phyloP scores from a whole-genome alignment of 2,329 filamentous ascomycete genomes.

The Cryphonectria nitschkei region DNA sequence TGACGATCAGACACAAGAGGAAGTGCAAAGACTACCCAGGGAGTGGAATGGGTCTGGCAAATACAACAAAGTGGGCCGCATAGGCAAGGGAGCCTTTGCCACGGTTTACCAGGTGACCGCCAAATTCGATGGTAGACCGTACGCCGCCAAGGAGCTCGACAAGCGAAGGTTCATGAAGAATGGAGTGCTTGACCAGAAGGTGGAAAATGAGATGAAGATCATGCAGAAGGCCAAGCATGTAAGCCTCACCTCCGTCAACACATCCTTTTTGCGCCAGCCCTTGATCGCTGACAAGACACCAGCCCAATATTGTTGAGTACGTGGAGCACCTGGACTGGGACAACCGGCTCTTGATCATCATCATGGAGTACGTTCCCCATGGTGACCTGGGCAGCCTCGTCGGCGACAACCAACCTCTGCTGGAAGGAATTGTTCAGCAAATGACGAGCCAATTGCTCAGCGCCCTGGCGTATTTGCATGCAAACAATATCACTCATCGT shows the following conservation, averaged over 20 bases:
- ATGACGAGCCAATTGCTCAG: constrained; percentile 79
- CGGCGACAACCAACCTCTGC: constrained; percentile 60
- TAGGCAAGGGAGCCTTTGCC: constrained; percentile 95
- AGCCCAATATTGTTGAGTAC: constrained; percentile 90
- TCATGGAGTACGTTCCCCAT: constrained; percentile 88
- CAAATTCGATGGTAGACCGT: constrained; percentile 80
- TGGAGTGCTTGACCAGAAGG: constrained; percentile 83
- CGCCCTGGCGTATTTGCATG: constrained; percentile 85
- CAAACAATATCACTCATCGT: constrained; percentile 90
- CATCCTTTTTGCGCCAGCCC: neutral
- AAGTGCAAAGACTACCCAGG: constrained; percentile 48
- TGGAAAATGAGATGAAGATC: constrained; percentile 96
- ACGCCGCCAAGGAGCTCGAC: constrained; percentile 92
- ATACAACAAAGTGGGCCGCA: constrained; percentile 80
- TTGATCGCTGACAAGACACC: constrained; percentile 30
- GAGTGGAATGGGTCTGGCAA: constrained; percentile 83
- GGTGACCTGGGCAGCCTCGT: constrained; percentile 84
- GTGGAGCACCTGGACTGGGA: constrained; percentile 85
- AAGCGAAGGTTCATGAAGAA: constrained; percentile 94
- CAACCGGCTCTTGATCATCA: constrained; percentile 85
- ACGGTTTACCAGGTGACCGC: constrained; percentile 89
- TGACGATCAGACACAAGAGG: constrained; percentile 39
- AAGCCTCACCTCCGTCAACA: constrained; percentile 42
- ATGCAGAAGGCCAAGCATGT: constrained; percentile 87
- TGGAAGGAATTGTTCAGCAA: constrained; percentile 68